These are phyloP conservation scores for Dalbergia cochinchinensis DNA, from an alignment of 306 rosid species.

Conservation along the genomic window DNA sequence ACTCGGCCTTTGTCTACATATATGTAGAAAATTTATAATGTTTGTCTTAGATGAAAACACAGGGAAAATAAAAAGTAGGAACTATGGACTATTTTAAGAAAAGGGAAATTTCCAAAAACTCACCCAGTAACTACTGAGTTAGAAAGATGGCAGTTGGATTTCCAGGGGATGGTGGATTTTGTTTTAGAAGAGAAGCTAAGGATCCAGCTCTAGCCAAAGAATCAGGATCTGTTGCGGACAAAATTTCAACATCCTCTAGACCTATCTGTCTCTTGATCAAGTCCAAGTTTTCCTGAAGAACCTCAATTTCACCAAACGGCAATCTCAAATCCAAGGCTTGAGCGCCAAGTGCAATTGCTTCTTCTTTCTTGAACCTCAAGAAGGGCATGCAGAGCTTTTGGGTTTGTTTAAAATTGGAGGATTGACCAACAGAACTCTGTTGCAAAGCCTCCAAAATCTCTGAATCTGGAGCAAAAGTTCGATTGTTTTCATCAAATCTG, in stretches of 20 bases:
- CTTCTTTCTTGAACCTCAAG: constrained; percentile 83
- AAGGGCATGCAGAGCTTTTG: constrained; percentile 90
- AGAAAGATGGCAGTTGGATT: constrained; percentile 88
- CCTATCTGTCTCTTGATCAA: constrained; percentile 82
- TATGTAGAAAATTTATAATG: constrained; percentile 6
- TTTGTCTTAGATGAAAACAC: not conserved
- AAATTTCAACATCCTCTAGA: constrained; percentile 75
- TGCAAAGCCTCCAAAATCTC: constrained; percentile 72
- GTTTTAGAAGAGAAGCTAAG: constrained; percentile 59
- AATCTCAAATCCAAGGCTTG: constrained; percentile 83
- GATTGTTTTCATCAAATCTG: constrained; percentile 57
- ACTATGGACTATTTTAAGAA: not conserved
- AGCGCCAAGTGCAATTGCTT: constrained; percentile 70
- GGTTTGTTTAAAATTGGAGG: constrained; percentile 64
- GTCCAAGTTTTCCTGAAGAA: constrained; percentile 80
- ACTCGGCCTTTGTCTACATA: not conserved
- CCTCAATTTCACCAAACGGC: constrained; percentile 84
- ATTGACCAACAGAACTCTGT: constrained; percentile 66
- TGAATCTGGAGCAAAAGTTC: constrained; percentile 62
- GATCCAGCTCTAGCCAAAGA: constrained; percentile 76
- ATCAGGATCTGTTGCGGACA: constrained; percentile 65
- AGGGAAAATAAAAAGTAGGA: not conserved
- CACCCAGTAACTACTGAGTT: constrained; percentile 49
- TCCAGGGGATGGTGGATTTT: constrained; percentile 92
- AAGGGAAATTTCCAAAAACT: constrained; percentile 21